Base-by-base conservation (phyloP, 768 basidiomycete species). In the Agrocybe praecox region DNA sequence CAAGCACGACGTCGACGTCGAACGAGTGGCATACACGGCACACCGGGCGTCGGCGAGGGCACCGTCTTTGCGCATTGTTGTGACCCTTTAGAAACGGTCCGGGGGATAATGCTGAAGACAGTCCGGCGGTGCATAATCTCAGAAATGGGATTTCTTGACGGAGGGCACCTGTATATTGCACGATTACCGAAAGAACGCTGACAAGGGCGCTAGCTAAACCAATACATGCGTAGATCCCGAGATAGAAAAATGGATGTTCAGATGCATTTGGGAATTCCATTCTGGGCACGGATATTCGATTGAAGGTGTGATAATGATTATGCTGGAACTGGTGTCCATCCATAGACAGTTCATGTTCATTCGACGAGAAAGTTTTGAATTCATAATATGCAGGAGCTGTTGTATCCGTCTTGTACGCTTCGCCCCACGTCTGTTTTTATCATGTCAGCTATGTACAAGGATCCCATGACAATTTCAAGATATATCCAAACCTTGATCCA, bases 401-500 rank as follows among this genome's bases (percentile, higher is more conserved):
- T 29, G 48, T 59, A 33, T 36, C 29, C 15, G 26, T 51, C 17
- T 69, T 57, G 59, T 88, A 88, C 1, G 85, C 87, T 57, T 85
- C 80, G 10, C 88, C 88, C 90, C 90, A 92, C 26, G 76, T 74
- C 83, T 85, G 55, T 6, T 19, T n/a, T n/a, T 14, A 34, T 32
- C 23, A 0, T 21, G 32, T 53, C 11, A 34, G n/a, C 40, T 59
- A 19, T 8, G 29, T 15, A 32, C 15, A 44, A 15, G 6, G 29
- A 29, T 33, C 33, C 34, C 19, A 45, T 17, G 22, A 52, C n/a
- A 32, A 33, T 7, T 33, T n/a, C n/a, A n/a, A n/a, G n/a, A n/a
- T n/a, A n/a, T 29, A 19, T 12, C 19, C 66, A 2, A 45, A 88
- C 83, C 77, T 82, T 90, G 64, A 94, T 87, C 91, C 91, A 94